Evolutionary conservation across 2,329 filamentous ascomycete species (phyloP), one percentile per base, ranked within the genome.

Genomic region (Ciborinia camelliae): DNA sequence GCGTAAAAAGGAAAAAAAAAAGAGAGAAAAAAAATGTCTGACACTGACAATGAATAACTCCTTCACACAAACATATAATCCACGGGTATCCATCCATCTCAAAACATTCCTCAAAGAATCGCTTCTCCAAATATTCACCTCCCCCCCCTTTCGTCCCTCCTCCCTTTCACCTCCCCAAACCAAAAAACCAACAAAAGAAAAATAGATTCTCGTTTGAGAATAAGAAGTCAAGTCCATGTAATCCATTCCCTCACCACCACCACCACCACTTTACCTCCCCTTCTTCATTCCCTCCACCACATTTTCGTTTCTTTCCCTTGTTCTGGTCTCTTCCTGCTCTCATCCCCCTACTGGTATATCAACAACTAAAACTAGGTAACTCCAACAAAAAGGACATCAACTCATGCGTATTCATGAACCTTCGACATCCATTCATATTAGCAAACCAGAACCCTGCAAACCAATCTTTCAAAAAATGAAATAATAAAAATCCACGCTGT

Each of bases 11-110:
- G 26, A 23, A 55, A 39, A 12, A 10, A 52, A 20, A 30, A 30
- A 32, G 28, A 52, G 20, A 28, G 26, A 20, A 41, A 20, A 23
- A 20, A 53, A 37, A 23, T 48, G n/a, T 26, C 35, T 15, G 9
- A 41, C 35, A 12, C 52, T 12, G 23, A 55, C 35, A 55, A 55
- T 30, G 26, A 30, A 30, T 45, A 43, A 43, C 14, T 39, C 45
- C 45, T 51, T 50, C 45, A 30, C 30, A 47, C 41, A 57, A 18
- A 48, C 41, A 47, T 55, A 26, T 18, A 41, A 48, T 26, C 52
- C 45, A 57, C 37, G 39, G 54, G 54, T 45, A 64, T 60, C 37
- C 62, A 60, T 64, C 53, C 41, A 41, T 50, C 62, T 47, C 41
- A 8, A 12, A 23, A 15, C 26, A 4, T 61, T 47, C 23, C 57